Evolutionary conservation across 148 eudicot genomes (phyloP), one percentile per base, ranked within the genome.

Genomic region (Persicaria tinctoria): DNA sequence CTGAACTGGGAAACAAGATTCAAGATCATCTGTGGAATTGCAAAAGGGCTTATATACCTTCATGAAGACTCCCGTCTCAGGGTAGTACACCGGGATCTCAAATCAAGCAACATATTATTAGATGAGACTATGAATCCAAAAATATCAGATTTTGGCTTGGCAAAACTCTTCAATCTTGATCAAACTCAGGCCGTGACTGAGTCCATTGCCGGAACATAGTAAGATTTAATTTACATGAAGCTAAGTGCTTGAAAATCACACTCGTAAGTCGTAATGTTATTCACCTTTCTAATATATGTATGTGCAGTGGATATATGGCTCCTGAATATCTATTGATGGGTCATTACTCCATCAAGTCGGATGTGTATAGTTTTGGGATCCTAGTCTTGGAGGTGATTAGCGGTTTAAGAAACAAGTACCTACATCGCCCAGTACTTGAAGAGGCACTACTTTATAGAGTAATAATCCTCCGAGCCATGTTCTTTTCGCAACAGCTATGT

Each of bases 231-330:
- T 20, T 20, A 20, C 2, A 78, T 80, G n/a, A 63, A 70, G 83
- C 81, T 70, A 78, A 74, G 80, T 78, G 78, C 64, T 78, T 74
- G 32, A 80, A 80, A 62, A 76, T 81, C 10, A 74, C 75, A 63
- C 10, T 78, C 16, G 23, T 20, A 20, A 20, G 23, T 32, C 38
- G 38, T 32, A 32, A 32, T 32, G 76, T 81, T 5, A 78, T 77
- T 69, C 74, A 74, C 5, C 38, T 32, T 32, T 32, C 38, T 32
- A 32, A 32, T 32, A 32, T 32, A 32, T 32, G 38, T 32, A 32
- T 32, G 38, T 32, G 38, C 38, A 32, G 38, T 32, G 38, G 38
- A 32, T 32, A 32, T 32, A 32, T 32, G 38, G 38, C 38, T 32
- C 38, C 38, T 32, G 38, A 32, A 32, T 32, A 32, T 32, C 38